Conservation (phyloP, 805 yeast species). For the Suhomyces emberorum region DNA sequence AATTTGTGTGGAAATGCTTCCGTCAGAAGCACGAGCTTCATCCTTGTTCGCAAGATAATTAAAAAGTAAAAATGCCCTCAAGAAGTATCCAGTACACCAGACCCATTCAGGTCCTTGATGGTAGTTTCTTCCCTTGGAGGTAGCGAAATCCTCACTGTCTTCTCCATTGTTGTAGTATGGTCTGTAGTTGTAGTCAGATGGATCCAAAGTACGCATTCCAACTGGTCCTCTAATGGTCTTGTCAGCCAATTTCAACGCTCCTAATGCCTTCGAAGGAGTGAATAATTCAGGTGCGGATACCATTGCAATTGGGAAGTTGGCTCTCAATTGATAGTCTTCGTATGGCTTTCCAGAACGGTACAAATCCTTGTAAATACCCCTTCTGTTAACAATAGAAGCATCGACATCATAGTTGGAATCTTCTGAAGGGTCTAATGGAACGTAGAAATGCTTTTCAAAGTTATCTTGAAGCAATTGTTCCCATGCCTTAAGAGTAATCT, state of each 20-base stretch:
- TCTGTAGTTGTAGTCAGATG: conserved; percentile 85
- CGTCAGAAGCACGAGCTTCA: conserved; percentile 17
- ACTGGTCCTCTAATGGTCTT: conserved; percentile 75
- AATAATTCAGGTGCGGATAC: conserved; percentile 94
- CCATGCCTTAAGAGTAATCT: conserved; percentile 66
- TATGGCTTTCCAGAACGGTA: conserved; percentile 78
- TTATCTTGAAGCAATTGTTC: conserved; percentile 61
- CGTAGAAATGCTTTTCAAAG: conserved; percentile 75
- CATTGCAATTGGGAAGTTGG: conserved; percentile 91
- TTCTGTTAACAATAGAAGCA: conserved; percentile 66
- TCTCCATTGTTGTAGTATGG: conserved; percentile 82
- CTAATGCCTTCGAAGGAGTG: conserved; percentile 52
- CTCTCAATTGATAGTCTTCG: conserved; percentile 91
- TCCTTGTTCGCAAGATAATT: conserved; percentile 39
- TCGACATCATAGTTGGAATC: conserved; percentile 65
- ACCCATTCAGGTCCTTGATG: conserved; percentile 99
- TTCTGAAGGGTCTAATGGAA: conserved; percentile 63
- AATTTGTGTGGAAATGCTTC: conserved; percentile 46
- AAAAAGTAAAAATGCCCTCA: conserved; percentile 69
- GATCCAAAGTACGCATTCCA: conserved; percentile 91
- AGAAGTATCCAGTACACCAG: conserved; percentile 84
- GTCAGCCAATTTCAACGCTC: conserved; percentile 75
- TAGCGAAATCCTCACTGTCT: conserved; percentile 83
- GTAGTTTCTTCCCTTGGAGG: conserved; percentile 92
- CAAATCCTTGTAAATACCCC: conserved; percentile 92